Conservation (phyloP, 2,329 filamentous ascomycete species). For the Hypoxylon sp. region DNA sequence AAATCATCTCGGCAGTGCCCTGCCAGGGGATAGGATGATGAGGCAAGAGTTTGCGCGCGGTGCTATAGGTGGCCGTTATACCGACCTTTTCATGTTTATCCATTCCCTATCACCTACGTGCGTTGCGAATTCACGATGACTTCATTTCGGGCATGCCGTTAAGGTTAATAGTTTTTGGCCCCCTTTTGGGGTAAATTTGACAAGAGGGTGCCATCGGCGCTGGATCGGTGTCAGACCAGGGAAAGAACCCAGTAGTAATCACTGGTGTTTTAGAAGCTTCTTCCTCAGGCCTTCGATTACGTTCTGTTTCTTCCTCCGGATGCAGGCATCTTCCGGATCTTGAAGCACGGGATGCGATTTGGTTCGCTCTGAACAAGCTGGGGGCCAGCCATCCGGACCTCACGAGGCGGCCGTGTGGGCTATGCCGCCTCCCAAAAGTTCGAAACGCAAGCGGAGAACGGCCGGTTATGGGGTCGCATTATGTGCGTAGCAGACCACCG, state of each 20-base stretch:
- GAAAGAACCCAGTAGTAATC: neutral
- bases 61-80: slow-evolving; percentile 4
- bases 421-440: slow-evolving; percentile 15
- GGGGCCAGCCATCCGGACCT: slow-evolving; percentile 11
- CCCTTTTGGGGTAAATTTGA: neutral
- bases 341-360: too few species aligned
- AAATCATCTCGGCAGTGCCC: slow-evolving; percentile 14
- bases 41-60: slow-evolving; percentile 29
- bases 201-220: too few species aligned
- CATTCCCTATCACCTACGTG: slow-evolving; percentile 5
- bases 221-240: slow-evolving; percentile 2
- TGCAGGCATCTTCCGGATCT: slow-evolving; percentile 5
- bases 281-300: slow-evolving; percentile 11
- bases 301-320: slow-evolving; percentile 11
- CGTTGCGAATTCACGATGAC: slow-evolving; percentile 10
- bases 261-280: slow-evolving; percentile 16
- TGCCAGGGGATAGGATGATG: slow-evolving; percentile 10
- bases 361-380: too few species aligned
- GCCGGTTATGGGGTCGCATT: slow-evolving; percentile 30
- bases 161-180: neutral
- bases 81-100: slow-evolving; percentile 1
- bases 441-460: slow-evolving; percentile 24
- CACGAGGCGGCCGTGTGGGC: slow-evolving; percentile 23
- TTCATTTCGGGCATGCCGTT: slow-evolving; percentile 21
- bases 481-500: slow-evolving; percentile 17